Conservation (phyloP, 2,329 filamentous ascomycete species). For the Penicillium nordicum region DNA sequence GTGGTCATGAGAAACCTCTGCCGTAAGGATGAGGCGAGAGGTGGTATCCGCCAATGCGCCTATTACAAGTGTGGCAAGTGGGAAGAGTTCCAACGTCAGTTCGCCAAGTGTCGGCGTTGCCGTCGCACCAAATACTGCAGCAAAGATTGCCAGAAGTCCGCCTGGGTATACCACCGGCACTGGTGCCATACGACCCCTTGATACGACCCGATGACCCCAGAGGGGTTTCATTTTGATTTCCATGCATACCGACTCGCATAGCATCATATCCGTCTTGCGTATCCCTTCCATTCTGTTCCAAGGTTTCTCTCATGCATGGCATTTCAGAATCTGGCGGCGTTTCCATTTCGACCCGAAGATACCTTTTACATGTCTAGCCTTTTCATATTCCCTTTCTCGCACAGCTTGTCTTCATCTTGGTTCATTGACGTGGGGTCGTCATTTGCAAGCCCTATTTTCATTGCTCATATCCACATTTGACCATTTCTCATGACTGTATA, state of each 20-base stretch:
- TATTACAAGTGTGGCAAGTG: constrained; percentile 98
- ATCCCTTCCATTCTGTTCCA: constrained; percentile 24
- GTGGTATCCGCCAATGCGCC: constrained; percentile 93
- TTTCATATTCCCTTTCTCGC: constrained; percentile 10
- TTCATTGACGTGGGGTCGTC: constrained; percentile 2
- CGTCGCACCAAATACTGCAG: constrained; percentile 98
- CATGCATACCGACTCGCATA: constrained; percentile 38
- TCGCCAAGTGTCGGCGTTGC: constrained; percentile 95
- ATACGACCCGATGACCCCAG: constrained; percentile 28
- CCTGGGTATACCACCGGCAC: constrained; percentile 96
- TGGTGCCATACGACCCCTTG: constrained; percentile 66
- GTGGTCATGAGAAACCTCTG: constrained; percentile 99
- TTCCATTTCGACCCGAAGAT: constrained; percentile 36
- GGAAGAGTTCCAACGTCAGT: constrained; percentile 95
- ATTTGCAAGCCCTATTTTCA: constrained; percentile 9
- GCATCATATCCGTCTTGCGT: constrained; percentile 33
- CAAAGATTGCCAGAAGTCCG: constrained; percentile 99
- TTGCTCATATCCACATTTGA: constrained; percentile 9
- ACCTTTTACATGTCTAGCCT: constrained; percentile 34
- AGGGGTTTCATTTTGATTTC: constrained; percentile 29
- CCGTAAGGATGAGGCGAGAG: constrained; percentile 91
- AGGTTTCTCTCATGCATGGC: constrained; percentile 34
- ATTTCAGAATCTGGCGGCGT: constrained; percentile 39
- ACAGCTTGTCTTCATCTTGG: constrained; percentile 9
- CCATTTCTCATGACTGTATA: constrained; percentile 24